Base-by-base conservation (phyloP, 2,329 filamentous ascomycete genomes). In the Trichoderma afroharzianum region DNA sequence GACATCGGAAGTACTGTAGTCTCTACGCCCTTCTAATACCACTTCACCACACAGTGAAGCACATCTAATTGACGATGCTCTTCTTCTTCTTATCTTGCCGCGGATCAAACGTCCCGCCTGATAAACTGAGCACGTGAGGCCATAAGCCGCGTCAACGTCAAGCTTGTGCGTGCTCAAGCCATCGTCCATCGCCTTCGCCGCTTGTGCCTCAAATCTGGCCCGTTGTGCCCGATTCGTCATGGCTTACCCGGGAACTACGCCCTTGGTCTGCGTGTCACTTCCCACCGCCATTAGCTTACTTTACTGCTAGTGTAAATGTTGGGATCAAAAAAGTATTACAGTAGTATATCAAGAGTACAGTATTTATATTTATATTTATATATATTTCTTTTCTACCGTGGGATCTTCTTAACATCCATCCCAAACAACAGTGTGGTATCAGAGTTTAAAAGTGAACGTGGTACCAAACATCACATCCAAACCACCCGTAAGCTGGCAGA, bases 221-320 rank as follows among this genome's bases (percentile, higher is more conserved):
- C 50, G 21, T 26, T 3, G n/a, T 39, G 21, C 58, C 58, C 36
- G 21, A 36, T 61, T 15, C 7, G 58, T 61, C 24, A 39, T 67
- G 30, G 63, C 63, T 67, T 67, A 39, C 63, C 63, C 63, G 63
- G 63, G 63, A 67, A 55, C 47, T 57, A 55, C 32, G 36, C 21
- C 21, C 6, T 33, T 30, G 57, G 28, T 32, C n/a, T 59, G 57
- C 57, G 9, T 50, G 47, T 50, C 47, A 50, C 43, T 50, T 21
- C 11, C n/a, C 47, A 50, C n/a, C 9, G 47, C n/a, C 47, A 50
- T n/a, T n/a, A 3, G 36, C 36, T 43, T 18, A 43, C 36, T 24
- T 50, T n/a, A 24, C n/a, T 24, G 9, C n/a, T 50, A 50, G 43
- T 50, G 43, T 21, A 8, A 47, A n/a, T n/a, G 14, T 47, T 47